Evolutionary conservation across 805 yeast genomes (phyloP), one percentile per base, ranked within the genome.

Genomic region (Candida suzukii): DNA sequence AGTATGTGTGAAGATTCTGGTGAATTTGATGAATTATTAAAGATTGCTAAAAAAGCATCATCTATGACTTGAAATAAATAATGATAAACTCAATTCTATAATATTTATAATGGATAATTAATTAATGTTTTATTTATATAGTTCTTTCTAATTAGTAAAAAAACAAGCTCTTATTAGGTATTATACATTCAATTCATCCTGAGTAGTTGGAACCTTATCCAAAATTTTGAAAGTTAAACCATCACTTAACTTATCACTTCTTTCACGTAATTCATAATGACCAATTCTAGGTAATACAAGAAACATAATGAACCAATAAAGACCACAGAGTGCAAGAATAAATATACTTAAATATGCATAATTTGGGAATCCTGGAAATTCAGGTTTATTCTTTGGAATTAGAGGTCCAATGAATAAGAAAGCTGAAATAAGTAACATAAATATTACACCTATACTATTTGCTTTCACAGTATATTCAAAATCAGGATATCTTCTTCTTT

Each of bases 1-100:
- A 69, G 76, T 42, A 75, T 76, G 81, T 76, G 82, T 59, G 71
- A 67, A 49, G 86, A 87, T 61, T 83, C 95, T 56, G 99, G 99
- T 35, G 98, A 91, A 61, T 67, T 91, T 45, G 96, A 88, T 38
- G 71, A 78, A 3, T 73, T 91, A 54, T 67, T 76, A 19, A 76
- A 74, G 50, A 59, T 85, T 45, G 93, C 98, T 3, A 81, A 80
- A 55, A 82, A 75, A 2, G 79, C 61, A 18, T 7, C 6, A 8
- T n/a, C n/a, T n/a, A n/a, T n/a, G n/a, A n/a, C n/a, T n/a, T n/a
- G n/a, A n/a, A n/a, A n/a, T n/a, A n/a, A n/a, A n/a, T n/a, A n/a
- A n/a, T n/a, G n/a, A n/a, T n/a, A n/a, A n/a, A n/a, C n/a, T n/a
- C n/a, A n/a, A n/a, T n/a, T n/a, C n/a, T n/a, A n/a, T n/a, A n/a